Base-by-base conservation (phyloP, 2,329 filamentous ascomycete species). In the Raffaelea ambrosiae region DNA sequence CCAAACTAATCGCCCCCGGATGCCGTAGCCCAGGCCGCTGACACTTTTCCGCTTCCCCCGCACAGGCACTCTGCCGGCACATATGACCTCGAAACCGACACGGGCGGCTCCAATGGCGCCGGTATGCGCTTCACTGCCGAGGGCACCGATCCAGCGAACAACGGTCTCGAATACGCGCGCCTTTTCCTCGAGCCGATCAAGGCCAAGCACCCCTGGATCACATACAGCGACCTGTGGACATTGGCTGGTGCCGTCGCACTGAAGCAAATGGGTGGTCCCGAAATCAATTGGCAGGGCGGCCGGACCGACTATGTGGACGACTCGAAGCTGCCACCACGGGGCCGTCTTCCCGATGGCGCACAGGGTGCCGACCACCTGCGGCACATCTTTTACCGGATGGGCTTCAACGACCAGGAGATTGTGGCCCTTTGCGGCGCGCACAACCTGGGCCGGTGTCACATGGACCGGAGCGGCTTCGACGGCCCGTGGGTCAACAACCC, bases 351-450 rank as follows among this genome's bases (percentile, higher is more conserved):
- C 54, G 89, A 97, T 63, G 91, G 77, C 45, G 67, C 79, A 58
- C 80, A 95, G 75, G 84, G 78, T 51, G 73, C 82, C 52, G 79
- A 81, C 61, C 91, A 96, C 70, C 77, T 96, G 59, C 85, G 91
- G 59, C 79, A 79, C 69, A 90, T 96, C 73, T 97, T 96, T 70
- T 79, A 82, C 66, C 88, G 91, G 63, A 96, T 96, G 90, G 90
- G 90, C 56, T 96, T 95, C 77, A 85, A 93, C 66, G 91, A 97
- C 70, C 86, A 85, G 60, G 89, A 95, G 69, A 96, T 96, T 63
- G 90, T 96, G 42, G 91, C 91, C 26, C 78, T 96, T 42, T 76
- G 76, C 29, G 88, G 88, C 57, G 88, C 86, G 43, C 88, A 95
- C 71, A 85, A 87, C 46, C 78, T 95, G 35, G 90, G 89, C 53